Base-by-base conservation (phyloP, 2,329 filamentous ascomycete species). In the Nemania sp. region DNA sequence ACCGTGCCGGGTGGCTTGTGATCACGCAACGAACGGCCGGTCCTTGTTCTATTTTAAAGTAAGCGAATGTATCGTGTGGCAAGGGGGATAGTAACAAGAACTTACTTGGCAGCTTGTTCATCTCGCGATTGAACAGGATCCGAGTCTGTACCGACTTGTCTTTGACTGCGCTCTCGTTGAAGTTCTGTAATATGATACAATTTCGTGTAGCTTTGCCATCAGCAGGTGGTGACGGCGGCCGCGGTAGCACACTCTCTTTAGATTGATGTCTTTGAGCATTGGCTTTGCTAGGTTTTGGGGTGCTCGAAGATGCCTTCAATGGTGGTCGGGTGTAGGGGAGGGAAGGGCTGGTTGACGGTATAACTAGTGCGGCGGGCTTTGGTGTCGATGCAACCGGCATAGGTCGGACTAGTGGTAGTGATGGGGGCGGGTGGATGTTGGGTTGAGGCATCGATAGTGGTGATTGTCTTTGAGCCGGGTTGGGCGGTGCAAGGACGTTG, bases 1-100 rank as follows among this genome's bases (percentile, higher is more conserved):
- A 98, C 56, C 87, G 87, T 12, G 94, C 95, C 4, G 88, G 86
- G 54, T 88, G 85, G 69, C 89, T 90, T 1, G 92, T 97, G 72
- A 98, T 93, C 50, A 88, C 89, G 74, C 95, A 99, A 34, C 88
- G 79, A 15, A 83, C 78, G 1, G 75, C 72, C 13, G 81, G 78
- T 2, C 81, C 72, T 17, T 81, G 83, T 70, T 85, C 82, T 85
- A 49, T 21, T 25, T 12, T 9, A 13, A 54, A 50, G 54, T 74
- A 34, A 72, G 67, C 61, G 55, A 42, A 39, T 5, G 11, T 29
- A 25, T 13, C n/a, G 17, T 5, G 29, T 18, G 9, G 12, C 18
- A 21, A 25, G n/a, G 9, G 15, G 17, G 7, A n/a, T 20, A 25
- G 40, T 2, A 4, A 45, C 12, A 18, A 21, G 5, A 15, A 75